These are phyloP conservation scores for Stephania yunnanensis DNA, from an alignment of 164 flowering plant species.

Conservation along the genomic window DNA sequence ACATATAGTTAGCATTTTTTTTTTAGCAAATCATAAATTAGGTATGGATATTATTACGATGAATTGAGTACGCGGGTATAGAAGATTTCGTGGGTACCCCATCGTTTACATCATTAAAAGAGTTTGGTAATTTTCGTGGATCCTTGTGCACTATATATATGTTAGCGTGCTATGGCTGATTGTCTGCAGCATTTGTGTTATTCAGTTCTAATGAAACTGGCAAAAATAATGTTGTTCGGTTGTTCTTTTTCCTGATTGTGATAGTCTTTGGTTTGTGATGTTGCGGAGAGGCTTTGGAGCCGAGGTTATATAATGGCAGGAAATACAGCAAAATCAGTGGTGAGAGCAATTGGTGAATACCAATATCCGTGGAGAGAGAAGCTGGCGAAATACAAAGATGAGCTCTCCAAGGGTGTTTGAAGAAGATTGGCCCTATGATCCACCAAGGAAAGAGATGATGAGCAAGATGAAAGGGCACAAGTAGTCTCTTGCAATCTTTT, in stretches of 20 bases:
- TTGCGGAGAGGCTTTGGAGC: neutral
- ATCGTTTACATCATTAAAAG: too few species aligned
- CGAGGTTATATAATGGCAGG: constrained; percentile 39
- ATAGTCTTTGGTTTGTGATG: neutral
- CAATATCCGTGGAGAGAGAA: constrained; percentile 87
- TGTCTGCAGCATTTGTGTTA: too few species aligned
- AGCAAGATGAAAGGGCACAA: constrained; percentile 84
- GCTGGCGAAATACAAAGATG: constrained; percentile 58
- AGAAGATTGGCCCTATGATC: constrained; percentile 95
- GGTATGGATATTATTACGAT: too few species aligned
- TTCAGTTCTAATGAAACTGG: too few species aligned
- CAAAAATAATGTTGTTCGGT: neutral
- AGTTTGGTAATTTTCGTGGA: too few species aligned
- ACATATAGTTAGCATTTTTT: too few species aligned
- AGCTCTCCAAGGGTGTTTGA: constrained; percentile 85
- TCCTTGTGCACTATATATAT: too few species aligned
- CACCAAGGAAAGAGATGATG: constrained; percentile 76
- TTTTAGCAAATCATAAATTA: too few species aligned
- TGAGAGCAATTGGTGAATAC: constrained; percentile 47
- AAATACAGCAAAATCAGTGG: constrained; percentile 47
- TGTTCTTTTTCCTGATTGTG: neutral
- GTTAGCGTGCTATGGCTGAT: too few species aligned
- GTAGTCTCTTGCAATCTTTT: too few species aligned
- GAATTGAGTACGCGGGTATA: too few species aligned
- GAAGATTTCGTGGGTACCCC: too few species aligned